phyloP scores from a whole-genome alignment of 768 basidiomycete species.

The Thelephora ganbajun region DNA sequence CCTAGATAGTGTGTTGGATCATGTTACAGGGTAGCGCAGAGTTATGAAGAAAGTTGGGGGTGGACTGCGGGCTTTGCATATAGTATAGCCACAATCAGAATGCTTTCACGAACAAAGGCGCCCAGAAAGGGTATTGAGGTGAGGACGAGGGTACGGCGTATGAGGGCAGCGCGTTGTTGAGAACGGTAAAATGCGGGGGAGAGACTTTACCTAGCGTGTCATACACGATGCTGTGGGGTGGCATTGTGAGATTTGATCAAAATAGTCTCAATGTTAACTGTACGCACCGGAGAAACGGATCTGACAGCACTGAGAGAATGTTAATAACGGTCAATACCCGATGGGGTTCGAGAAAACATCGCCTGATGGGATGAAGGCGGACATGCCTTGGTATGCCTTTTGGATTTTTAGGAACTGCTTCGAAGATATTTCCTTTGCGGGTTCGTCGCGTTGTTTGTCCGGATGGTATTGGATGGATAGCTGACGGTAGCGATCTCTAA shows the following conservation, averaged over 20 bases:
- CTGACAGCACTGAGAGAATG: conserved; percentile 38
- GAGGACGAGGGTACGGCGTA: no score
- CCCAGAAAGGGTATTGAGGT: no score
- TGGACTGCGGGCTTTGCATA: not conserved
- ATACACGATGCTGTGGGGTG: conserved; percentile 8
- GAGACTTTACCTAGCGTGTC: conserved; percentile 8
- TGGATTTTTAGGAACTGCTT: conserved; percentile 64
- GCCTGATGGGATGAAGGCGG: not conserved
- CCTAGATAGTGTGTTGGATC: conserved; percentile 11
- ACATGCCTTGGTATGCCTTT: conserved; percentile 67
- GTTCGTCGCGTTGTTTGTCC: conserved; percentile 60
- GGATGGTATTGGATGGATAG: conserved; percentile 76
- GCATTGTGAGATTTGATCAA: not conserved
- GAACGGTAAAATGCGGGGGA: not conserved
- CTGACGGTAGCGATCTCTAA: conserved; percentile 57
- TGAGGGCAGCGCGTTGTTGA: not conserved
- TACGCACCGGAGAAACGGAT: conserved; percentile 52
- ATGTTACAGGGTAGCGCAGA: not conserved
- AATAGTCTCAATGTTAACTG: not conserved
- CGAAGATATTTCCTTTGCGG: conserved; percentile 42
- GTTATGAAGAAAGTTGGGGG: not conserved
- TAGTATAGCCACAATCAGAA: no score
- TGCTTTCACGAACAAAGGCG: no score
- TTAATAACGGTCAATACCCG: not conserved
- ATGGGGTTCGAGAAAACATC: conserved; percentile 12